A percentile compares a stretch with the other conserved stretches of the same genome.
Evolutionary conservation across 345 rosid genomes (phyloP).

Genomic region (Aquilaria yunnanensis): DNA sequence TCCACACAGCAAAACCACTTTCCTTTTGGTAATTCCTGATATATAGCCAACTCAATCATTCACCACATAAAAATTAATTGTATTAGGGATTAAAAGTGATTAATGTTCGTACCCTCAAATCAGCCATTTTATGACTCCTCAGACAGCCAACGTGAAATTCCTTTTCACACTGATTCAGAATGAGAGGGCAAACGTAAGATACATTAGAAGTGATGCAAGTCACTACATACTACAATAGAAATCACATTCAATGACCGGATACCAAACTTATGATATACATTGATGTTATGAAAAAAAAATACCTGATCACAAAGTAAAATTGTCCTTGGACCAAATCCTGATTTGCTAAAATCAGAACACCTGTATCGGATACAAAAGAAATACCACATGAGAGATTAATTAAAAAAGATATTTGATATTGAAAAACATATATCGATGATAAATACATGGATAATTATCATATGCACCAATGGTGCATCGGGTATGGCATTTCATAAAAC

Average conservation of each 20-base stretch:
- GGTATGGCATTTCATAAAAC: too few relatives aligned
- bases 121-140: conserved; percentile 72
- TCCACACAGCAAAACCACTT: conserved; percentile 88
- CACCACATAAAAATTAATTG: conserved; percentile 3
- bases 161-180: conserved; percentile 72
- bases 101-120: conserved; percentile 55
- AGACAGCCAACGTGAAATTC: conserved; percentile 88
- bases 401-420: neutral
- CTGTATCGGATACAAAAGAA: conserved; percentile 30
- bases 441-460: neutral
- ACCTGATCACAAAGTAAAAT: conserved; percentile 97
- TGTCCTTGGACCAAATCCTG: conserved; percentile 96
- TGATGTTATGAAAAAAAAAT: conserved; percentile 9
- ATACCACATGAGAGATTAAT: conserved; percentile 5
- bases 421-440: neutral
- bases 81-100: neutral
- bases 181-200: too few relatives aligned
- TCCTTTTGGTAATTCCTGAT: conserved; percentile 86
- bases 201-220: too few relatives aligned
- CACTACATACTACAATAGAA: neutral
- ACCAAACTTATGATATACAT: neutral
- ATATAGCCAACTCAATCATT: conserved; percentile 14
- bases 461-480: too few relatives aligned
- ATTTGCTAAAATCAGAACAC: conserved; percentile 76
- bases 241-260: conserved; percentile 4